Evolutionary conservation across 2,329 filamentous ascomycete species (phyloP), one percentile per base, ranked within the genome.

Genomic region (Talaromyces sp.): DNA sequence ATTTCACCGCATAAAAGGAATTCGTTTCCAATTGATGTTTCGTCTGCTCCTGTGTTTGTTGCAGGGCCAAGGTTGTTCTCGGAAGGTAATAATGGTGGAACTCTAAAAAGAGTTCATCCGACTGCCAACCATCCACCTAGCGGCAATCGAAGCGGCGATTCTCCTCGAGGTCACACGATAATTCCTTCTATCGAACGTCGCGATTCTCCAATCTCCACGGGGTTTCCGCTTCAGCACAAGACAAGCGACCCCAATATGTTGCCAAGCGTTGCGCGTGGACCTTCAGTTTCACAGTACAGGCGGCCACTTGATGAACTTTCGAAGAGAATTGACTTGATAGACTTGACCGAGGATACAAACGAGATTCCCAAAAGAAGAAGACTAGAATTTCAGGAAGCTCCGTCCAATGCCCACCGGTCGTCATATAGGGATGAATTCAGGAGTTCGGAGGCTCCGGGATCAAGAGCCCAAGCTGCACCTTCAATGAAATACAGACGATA

Each of bases 181-280:
- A 66, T 78, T 14, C 77, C 75, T 16, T 79, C 77, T 39, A 78
- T 79, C 68, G 77, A 79, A 66, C 64, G 59, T 61, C 60, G 69
- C 9, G 61, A 69, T 10, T 69, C 71, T 45, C 64, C 74, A 14
- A 35, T 43, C 3, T 24, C 54, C 14, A 14, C 31, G 16, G 39
- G 24, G 14, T 57, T 35, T 6, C 31, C 49, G 11, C 33, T 47
- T 52, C 49, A 56, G 50, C 45, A 39, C 37, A 59, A 47, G 19
- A 37, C 27, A n/a, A 50, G 39, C 33, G 60, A 63, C 54, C 54
- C 45, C 41, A 49, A 45, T 39, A 19, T 50, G 33, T 19, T 74
- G 69, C 71, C 73, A 14, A 66, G 69, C 63, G 67, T 61, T n/a
- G 68, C 70, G 33, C 66, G 65, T 52, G 70, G 73, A 39, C 72